Percentiles rank a stretch among this genome's conserved stretches.
Evolutionary conservation across 176 grass and related monocot genomes (phyloP).

Genomic region (Ensete glaucum): DNA sequence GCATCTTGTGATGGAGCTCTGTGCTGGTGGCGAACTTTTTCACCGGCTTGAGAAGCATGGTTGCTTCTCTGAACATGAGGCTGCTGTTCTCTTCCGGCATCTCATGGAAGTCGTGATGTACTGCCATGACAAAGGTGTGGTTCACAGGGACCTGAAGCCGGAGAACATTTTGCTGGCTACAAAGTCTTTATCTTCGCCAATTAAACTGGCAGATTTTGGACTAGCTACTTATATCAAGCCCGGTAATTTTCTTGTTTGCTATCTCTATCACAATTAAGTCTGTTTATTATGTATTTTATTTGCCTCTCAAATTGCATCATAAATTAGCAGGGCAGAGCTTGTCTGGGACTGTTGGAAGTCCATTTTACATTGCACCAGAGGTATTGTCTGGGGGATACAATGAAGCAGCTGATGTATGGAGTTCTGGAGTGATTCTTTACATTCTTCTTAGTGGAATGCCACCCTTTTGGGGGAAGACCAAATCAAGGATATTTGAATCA

Average conservation of each 20-base stretch:
- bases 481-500: conserved; percentile 83
- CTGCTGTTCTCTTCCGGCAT: conserved; percentile 48
- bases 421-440: conserved; percentile 81
- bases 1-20: conserved; percentile 97
- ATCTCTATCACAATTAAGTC: conserved; percentile 15
- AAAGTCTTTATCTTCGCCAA: conserved; percentile 51
- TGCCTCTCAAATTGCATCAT: conserved; percentile 2
- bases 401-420: conserved; percentile 88
- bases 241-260: conserved; percentile 37
- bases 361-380: conserved; percentile 95
- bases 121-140: conserved; percentile 80
- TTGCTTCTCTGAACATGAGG: conserved; percentile 75
- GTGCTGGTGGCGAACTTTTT: conserved; percentile 87
- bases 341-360: conserved; percentile 82
- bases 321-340: conserved; percentile 62
- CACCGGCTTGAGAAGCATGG: conserved; percentile 69
- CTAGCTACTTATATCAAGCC: conserved; percentile 78
- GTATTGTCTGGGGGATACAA: conserved; percentile 83
- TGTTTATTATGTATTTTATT: not conserved
- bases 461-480: conserved; percentile 87
- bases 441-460: conserved; percentile 89
- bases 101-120: conserved; percentile 88
- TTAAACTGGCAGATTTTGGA: conserved; percentile 85
- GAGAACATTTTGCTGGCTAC: conserved; percentile 95
- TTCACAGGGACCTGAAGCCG: conserved; percentile 90